phyloP scores from a whole-genome alignment of 129 eudicot species.

The Centaurea solstitialis region DNA sequence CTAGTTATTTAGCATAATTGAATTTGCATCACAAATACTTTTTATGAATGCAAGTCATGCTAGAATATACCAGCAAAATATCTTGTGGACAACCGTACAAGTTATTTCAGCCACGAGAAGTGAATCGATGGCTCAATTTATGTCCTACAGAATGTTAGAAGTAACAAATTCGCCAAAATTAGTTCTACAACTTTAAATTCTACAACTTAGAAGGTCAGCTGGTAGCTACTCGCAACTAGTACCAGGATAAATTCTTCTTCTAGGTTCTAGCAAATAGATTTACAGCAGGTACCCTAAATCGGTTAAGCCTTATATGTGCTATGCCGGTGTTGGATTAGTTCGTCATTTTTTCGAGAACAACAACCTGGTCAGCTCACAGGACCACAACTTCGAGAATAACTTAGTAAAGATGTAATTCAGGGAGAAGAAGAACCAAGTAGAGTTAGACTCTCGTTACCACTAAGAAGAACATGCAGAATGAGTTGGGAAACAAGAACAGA shows the following conservation, averaged over 20 bases:
- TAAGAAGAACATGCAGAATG: not conserved
- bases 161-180: not conserved
- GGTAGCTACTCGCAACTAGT: not conserved
- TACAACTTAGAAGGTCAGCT: not conserved
- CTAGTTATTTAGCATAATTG: not conserved
- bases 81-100: not conserved
- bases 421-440: not conserved
- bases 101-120: not conserved
- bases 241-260: not conserved
- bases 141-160: not conserved
- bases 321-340: not conserved
- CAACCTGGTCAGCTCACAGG: not conserved
- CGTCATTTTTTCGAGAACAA: not conserved
- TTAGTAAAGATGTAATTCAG: not conserved
- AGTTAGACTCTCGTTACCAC: not conserved
- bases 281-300: not conserved
- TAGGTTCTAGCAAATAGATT: not conserved
- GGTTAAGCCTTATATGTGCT: not conserved
- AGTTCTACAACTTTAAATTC: not conserved
- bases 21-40: not conserved
- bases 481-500: not conserved
- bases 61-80: not conserved
- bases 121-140: not conserved
- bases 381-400: not conserved
- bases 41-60: slow-evolving; percentile 8